These are phyloP conservation scores for Cladophialophora yegresii DNA, from an alignment of 2,329 filamentous ascomycete species.

Conservation along the genomic window DNA sequence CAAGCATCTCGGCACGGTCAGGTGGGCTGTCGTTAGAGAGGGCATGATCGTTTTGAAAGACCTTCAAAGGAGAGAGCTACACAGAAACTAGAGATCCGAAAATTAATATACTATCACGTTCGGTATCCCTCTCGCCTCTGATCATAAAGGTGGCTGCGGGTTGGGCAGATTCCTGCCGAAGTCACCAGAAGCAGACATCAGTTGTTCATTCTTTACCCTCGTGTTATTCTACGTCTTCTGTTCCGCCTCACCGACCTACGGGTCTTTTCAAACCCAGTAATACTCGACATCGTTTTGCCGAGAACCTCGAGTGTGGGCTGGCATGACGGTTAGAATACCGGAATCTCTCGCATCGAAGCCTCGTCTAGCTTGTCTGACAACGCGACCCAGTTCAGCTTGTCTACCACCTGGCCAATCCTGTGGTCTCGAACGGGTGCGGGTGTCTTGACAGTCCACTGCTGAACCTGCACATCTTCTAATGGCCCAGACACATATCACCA, in stretches of 20 bases:
- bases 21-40: slow-evolving; percentile 11
- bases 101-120: no score
- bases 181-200: background rate
- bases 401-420: background rate
- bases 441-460: background rate
- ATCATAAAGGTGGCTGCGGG: no score
- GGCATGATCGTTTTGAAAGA: slow-evolving; percentile 11
- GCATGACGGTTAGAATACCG: background rate
- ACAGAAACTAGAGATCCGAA: background rate
- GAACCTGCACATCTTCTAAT: background rate
- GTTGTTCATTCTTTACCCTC: background rate
- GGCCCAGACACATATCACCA: background rate
- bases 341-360: background rate
- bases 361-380: background rate
- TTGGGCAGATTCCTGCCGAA: no score
- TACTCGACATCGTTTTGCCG: background rate
- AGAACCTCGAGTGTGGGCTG: no score
- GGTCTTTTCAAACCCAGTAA: background rate
- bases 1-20: slow-evolving; percentile 9
- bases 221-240: background rate
- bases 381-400: background rate
- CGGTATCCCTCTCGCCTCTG: no score
- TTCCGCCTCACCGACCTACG: background rate
- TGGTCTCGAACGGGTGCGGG: background rate
- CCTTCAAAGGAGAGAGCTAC: background rate